A percentile compares a stretch with the other conserved stretches of the same genome.
phyloP scores from a whole-genome alignment of 2,329 filamentous ascomycete genomes.

The Lachnellula subtilissima region DNA sequence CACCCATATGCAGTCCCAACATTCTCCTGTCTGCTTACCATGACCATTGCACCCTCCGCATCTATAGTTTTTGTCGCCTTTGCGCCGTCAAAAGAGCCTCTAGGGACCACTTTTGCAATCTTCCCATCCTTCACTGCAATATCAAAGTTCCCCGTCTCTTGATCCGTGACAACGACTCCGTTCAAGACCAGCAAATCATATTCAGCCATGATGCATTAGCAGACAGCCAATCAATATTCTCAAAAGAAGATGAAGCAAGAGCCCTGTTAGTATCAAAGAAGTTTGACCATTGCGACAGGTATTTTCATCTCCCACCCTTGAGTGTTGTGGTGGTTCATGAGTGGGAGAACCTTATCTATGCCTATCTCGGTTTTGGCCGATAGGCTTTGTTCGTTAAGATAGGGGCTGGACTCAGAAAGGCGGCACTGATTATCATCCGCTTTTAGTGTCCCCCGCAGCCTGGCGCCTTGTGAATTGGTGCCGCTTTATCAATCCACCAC shows the following conservation, averaged over 20 bases:
- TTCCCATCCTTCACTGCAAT: constrained; percentile 40
- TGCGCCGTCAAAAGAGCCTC: constrained; percentile 29
- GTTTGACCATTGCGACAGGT: neutral
- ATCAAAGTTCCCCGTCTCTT: constrained; percentile 35
- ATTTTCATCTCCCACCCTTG: constrained; percentile 3
- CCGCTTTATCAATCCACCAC: neutral
- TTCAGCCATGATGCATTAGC: constrained; percentile 15
- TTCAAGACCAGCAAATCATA: constrained; percentile 39
- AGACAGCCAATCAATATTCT: neutral
- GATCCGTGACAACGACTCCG: constrained; percentile 38
- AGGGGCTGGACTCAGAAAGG: neutral
- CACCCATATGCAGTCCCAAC: too few species aligned
- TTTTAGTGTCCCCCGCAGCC: too few species aligned
- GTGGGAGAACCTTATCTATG: constrained; percentile 3
- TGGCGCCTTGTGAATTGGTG: neutral
- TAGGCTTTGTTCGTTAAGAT: too few species aligned
- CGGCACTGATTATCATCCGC: neutral
- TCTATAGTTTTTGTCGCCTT: constrained; percentile 33
- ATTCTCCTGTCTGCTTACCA: constrained; percentile 19
- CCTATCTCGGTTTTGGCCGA: neutral
- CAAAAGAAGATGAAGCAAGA: neutral
- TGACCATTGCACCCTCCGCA: constrained; percentile 42
- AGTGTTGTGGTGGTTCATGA: neutral
- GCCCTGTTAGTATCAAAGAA: neutral
- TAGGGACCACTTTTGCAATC: constrained; percentile 33